These are phyloP conservation scores for Murraya koenigii DNA, from an alignment of 345 rosid genomes.

Conservation along the genomic window DNA sequence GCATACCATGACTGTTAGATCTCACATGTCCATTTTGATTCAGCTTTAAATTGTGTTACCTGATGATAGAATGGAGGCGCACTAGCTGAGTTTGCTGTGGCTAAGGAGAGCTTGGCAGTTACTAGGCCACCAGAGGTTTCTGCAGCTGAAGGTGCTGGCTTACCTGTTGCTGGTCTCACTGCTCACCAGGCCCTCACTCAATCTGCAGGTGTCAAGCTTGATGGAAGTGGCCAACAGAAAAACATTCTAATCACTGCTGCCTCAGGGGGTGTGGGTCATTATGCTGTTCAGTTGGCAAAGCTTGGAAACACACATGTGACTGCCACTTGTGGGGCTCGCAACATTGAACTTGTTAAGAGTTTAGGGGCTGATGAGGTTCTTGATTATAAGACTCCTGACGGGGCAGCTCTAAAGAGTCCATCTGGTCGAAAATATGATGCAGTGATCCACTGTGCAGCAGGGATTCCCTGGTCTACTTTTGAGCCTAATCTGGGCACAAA, in stretches of 20 bases:
- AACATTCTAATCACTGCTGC: conserved; percentile 74
- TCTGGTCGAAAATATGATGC: conserved; percentile 71
- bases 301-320: conserved; percentile 74
- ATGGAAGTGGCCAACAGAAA: conserved; percentile 47
- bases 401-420: conserved; percentile 66
- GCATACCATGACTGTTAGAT: not conserved
- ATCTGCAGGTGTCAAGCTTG: conserved; percentile 63
- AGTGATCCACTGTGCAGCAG: conserved; percentile 63
- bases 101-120: conserved; percentile 52
- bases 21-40: not conserved
- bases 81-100: conserved; percentile 64
- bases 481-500: conserved; percentile 56
- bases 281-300: conserved; percentile 74
- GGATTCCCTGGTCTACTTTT: conserved; percentile 62
- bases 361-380: conserved; percentile 83
- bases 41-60: not conserved
- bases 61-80: conserved; percentile 50
- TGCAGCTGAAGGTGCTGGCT: conserved; percentile 64
- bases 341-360: conserved; percentile 64
- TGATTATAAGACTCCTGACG: conserved; percentile 77
- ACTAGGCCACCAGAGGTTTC: conserved; percentile 61
- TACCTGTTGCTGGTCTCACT: conserved; percentile 66
- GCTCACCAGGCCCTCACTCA: conserved; percentile 60
- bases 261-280: conserved; percentile 86
- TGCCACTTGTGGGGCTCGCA: conserved; percentile 78